phyloP scores from a whole-genome alignment of 1,284 basidiomycete species.

The Sphaerobolus stellatus region DNA sequence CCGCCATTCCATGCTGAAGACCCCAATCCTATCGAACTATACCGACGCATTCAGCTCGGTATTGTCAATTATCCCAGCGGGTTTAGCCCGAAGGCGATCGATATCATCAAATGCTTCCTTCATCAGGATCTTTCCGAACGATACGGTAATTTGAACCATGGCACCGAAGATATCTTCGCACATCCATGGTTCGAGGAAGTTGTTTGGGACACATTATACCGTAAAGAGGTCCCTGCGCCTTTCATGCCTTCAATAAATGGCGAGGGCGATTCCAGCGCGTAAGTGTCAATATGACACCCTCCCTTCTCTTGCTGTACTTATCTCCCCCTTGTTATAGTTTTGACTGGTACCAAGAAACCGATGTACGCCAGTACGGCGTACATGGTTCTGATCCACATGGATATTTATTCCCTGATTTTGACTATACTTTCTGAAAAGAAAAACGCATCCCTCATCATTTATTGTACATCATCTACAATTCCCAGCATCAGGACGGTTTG shows the following conservation, averaged over 20 bases:
- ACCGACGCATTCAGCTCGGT: conserved; percentile 67
- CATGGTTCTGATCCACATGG: conserved; percentile 57
- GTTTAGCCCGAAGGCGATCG: conserved; percentile 81
- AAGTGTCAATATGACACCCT: conserved; percentile 35
- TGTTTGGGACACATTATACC: conserved; percentile 85
- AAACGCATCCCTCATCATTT: too few species aligned
- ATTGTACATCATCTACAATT: too few species aligned
- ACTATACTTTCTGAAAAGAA: conserved; percentile 51
- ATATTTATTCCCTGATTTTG: conserved; percentile 63
- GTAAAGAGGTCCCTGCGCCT: conserved; percentile 92
- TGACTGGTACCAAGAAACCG: conserved; percentile 74
- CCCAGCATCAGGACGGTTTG: too few species aligned
- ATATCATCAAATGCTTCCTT: conserved; percentile 88
- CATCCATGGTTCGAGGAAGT: conserved; percentile 98
- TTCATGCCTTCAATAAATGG: conserved; percentile 86
- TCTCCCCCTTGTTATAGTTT: conserved; percentile 46
- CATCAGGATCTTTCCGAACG: conserved; percentile 89
- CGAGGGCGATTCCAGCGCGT: conserved; percentile 91
- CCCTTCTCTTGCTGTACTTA: background rate
- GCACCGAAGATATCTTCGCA: conserved; percentile 93
- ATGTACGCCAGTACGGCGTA: conserved; percentile 59
- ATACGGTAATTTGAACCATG: conserved; percentile 89
- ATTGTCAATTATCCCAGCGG: conserved; percentile 85
- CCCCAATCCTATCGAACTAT: conserved; percentile 58
- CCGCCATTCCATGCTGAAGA: conserved; percentile 65